A percentile compares a stretch with the other conserved stretches of the same genome.
Conservation (phyloP, 257 asterid genomes). For the Nemophila menziesii region DNA sequence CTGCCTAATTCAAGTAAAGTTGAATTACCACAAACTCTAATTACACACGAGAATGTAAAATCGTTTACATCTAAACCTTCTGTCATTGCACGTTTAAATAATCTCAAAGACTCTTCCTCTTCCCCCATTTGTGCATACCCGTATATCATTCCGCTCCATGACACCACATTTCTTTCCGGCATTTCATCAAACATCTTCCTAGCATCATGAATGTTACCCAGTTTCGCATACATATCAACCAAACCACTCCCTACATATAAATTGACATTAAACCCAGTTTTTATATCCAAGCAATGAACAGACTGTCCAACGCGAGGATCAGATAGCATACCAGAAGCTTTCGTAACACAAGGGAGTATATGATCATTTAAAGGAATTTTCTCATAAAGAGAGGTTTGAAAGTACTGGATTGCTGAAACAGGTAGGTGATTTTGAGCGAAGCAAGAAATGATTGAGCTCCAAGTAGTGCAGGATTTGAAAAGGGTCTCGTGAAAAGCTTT, state of each 20-base stretch:
- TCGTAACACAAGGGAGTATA: conserved; percentile 48
- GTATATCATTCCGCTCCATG: conserved; percentile 81
- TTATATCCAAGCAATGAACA: conserved; percentile 46
- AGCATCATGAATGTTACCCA: conserved; percentile 43
- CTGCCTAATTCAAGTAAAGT: conserved; percentile 62
- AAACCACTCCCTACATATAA: conserved; percentile 72
- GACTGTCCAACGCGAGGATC: conserved; percentile 31
- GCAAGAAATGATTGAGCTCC: conserved; percentile 74
- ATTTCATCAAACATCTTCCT: conserved; percentile 73
- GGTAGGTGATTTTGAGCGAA: conserved; percentile 66
- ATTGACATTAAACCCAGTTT: conserved; percentile 38
- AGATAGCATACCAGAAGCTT: conserved; percentile 44
- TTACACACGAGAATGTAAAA: conserved; percentile 67
- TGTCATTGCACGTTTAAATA: conserved; percentile 51
- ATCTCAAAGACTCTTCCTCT: conserved; percentile 55
- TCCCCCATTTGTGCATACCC: conserved; percentile 70
- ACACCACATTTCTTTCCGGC: conserved; percentile 74
- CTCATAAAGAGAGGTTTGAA: conserved; percentile 34
- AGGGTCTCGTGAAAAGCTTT: conserved; percentile 37
- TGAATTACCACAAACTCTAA: conserved; percentile 73
- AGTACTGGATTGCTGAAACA: conserved; percentile 33
- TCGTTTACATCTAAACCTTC: conserved; percentile 56
- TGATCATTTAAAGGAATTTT: conserved; percentile 43
- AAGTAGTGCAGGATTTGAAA: conserved; percentile 60
- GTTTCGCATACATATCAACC: conserved; percentile 72